Base-by-base conservation (phyloP, 768 basidiomycete species). In the Lentinula lateritia region DNA sequence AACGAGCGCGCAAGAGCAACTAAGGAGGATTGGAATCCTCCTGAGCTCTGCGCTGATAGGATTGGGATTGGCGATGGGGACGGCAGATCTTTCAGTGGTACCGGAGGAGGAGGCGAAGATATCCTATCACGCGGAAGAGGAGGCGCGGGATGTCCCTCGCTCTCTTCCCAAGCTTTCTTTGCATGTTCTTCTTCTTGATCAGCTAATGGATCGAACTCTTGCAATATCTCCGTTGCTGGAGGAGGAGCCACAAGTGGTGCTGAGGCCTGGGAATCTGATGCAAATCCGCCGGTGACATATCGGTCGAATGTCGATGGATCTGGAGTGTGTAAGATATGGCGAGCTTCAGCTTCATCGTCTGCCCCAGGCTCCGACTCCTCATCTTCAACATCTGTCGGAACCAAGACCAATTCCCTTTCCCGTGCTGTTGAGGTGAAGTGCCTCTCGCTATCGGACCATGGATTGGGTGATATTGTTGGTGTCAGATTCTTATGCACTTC, bases 161-260 rank as follows among this genome's bases (percentile, higher is more conserved):
- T 74, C 16, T 71, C 74, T 62, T 80, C 82, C 89, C 89, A 90
- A 50, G 87, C 89, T 13, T 82, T 79, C 45, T 79, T 78, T 3
- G 88, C 87, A 23, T 78, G 82, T 61, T 79, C 72, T 69, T 88
- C 86, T 60, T 87, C 84, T 38, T 74, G 67, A 64, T 76, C 81
- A 0, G 74, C 83, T 23, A 90, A 73, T 15, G 89, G 89, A 72
- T 92, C 89, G 68, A 92, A 90, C 67, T 89, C 83, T 39, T 73
- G 76, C 56, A 90, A 72, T 3, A 87, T 73, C 46, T 82, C 76
- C 5, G 68, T 69, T n/a, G 64, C 59, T 15, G 61, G 64, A 23
- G 66, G 68, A 41, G 64, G 50, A 32, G 66, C n/a, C 46, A 50
- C 7, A 18, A 32, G 45, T n/a, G 57, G 15, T 18, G 63, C 61